Conservation (phyloP, 805 yeast species). For the Ogataea corticis region DNA sequence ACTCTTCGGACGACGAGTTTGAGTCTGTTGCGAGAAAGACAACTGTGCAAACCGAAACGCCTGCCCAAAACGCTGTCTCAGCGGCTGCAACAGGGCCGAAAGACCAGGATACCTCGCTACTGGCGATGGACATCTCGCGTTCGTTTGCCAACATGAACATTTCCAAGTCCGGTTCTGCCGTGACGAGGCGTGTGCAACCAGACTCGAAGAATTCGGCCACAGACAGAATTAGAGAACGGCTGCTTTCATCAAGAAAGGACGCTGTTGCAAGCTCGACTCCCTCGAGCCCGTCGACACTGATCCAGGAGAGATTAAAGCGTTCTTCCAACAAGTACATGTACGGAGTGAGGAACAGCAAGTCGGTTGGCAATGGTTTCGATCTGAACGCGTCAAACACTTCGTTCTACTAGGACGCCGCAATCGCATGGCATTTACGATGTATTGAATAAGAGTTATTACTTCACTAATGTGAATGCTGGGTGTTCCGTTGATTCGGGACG, state of each 20-base stretch:
- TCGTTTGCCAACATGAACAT: conserved; percentile 33
- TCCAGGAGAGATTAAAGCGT: conserved; percentile 11
- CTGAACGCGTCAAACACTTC: conserved; percentile 14
- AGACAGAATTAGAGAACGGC: conserved; percentile 18
- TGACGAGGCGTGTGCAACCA: background rate
- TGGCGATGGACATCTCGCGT: conserved; percentile 28
- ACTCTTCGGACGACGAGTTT: conserved; percentile 10
- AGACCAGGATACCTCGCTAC: conserved; percentile 21
- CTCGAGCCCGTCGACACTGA: background rate
- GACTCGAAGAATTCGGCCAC: background rate
- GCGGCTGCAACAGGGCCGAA: background rate
- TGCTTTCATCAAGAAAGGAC: conserved; percentile 17
- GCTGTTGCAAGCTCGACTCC: conserved; percentile 5
- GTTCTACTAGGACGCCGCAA: conserved; percentile 17
- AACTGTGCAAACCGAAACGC: background rate
- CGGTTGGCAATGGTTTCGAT: conserved; percentile 16
- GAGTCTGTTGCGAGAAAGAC: background rate
- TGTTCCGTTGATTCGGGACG: too few species aligned
- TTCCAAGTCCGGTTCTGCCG: conserved; percentile 9
- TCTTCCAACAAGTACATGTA: conserved; percentile 26
- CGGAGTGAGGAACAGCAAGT: conserved; percentile 10
- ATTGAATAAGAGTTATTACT: too few species aligned
- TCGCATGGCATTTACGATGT: too few species aligned
- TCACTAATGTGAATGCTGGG: too few species aligned
- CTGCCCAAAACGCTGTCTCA: background rate